Evolutionary conservation across 2,329 filamentous ascomycete genomes (phyloP), one percentile per base, ranked within the genome.

Genomic region (Bipolaris gigantea): DNA sequence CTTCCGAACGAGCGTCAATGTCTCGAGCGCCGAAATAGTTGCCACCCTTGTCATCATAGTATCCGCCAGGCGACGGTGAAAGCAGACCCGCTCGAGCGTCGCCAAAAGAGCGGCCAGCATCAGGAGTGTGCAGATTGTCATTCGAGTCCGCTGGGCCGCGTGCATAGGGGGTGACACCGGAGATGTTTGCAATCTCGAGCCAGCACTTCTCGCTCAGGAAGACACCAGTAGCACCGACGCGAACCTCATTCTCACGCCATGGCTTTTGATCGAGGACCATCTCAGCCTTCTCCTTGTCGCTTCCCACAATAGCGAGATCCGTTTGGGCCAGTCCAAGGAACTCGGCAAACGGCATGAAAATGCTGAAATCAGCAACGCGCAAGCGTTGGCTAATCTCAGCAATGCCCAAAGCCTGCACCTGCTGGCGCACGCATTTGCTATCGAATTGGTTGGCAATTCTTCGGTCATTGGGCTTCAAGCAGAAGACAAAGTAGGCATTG

Each of bases 361-460:
- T 79, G 70, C 90, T 96, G 78, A 97, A 97, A 73, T 99, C 94
- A 0, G 93, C 93, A 50, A 93, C 93, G 45, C 92, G 86, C 35
- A 99, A 81, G 18, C 94, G 85, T 71, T 97, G 92, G 71, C 92
- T 96, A 73, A 99, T 97, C 72, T 99, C 94, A 1, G 92, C 92
- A 67, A 99, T 96, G 30, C 94, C 94, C 63, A 97, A 90, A 0
- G 92, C 96, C 71, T 97, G 93, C 1, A 99, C 84, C 72, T 99
- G 94, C 10, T 89, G 90, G 4, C 94, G 87, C 19, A 99, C 94
- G 72, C 94, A 99, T 75, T 97, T 97, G 83, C 92, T 97, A 75
- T 99, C 94, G 66, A 97, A 99, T 70, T 99, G 94, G 64, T 99
- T 99, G 57, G 94, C 93, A 62, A 99, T 99, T 45, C 94, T 87